Evolutionary conservation across 2,329 filamentous ascomycete species (phyloP), one percentile per base, ranked within the genome.

Genomic region (Ceratocystis smalleyi): DNA sequence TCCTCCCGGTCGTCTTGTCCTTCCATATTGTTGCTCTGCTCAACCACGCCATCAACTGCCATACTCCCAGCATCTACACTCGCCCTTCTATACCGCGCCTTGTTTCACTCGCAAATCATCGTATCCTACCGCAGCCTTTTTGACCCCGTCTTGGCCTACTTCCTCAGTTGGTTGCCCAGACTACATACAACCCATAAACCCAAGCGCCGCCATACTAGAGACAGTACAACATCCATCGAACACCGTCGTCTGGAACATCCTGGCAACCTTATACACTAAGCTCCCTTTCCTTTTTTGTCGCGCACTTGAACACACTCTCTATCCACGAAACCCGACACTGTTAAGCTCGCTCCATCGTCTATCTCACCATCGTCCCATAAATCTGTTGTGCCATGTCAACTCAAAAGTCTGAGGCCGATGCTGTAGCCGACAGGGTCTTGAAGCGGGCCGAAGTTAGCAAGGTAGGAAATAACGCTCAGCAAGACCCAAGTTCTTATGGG

Each of bases 391-490:
- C 81, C 70, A 84, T 82, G 69, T 81, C 82, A 67, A 80, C 81
- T 75, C 83, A 83, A 74, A 65, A 61, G 47, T 55, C 64, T 27
- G 49, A 65, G 71, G 82, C 83, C 45, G 83, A 85, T 71, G 81
- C 77, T 70, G 83, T 86, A 64, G 83, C 79, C 64, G 85, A 87
- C 73, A 83, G 82, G 74, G 84, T 89, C 65, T 79, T 89, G 71
- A 85, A 85, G 74, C 79, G 86, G 75, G 85, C 84, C 67, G 85
- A 89, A 78, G 82, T 89, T 70, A 86, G 85, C 79, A 88, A 88
- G 80, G 86, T 89, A 77, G 72, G 79, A 40, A 64, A 19, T 24
- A 62, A 40, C 24, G 1, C 32, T 7, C 35, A 15, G 27, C 54
- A 19, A 24, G 10, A 40, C 35, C 12, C 35, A 4, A 12, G 1